Conservation (phyloP, 148 eudicot genomes). For the Dianthus caryophyllus region DNA sequence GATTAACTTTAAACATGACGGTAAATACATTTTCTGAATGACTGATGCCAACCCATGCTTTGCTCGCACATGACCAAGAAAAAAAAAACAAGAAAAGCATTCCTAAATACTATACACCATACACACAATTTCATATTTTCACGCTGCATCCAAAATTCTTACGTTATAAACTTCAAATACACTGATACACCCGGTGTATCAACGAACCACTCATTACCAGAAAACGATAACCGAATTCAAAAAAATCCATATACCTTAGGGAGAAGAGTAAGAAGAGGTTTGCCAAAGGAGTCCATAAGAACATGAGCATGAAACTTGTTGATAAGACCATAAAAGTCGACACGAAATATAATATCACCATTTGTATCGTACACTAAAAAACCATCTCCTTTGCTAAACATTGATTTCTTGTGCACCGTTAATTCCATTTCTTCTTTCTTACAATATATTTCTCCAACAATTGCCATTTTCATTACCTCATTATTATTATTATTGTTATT, state of each 20-base stretch:
- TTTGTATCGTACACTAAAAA: conserved; percentile 18
- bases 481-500: not conserved
- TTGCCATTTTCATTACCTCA: not conserved
- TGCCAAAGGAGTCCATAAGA: conserved; percentile 23
- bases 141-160: no score
- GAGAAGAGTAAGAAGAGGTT: conserved; percentile 23
- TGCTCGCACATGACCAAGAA: no score
- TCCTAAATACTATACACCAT: no score
- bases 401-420: conserved; percentile 25
- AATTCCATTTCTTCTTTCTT: conserved; percentile 15
- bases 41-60: no score
- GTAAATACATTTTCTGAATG: no score
- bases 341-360: conserved; percentile 23
- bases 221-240: no score
- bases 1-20: no score
- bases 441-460: conserved; percentile 24
- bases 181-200: no score
- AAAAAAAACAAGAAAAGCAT: not conserved
- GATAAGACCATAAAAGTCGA: conserved; percentile 6
- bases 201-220: no score
- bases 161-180: no score
- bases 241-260: conserved; percentile 18
- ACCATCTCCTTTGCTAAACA: conserved; percentile 28
- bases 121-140: no score
- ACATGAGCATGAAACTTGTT: not conserved